Evolutionary conservation across 176 grass and related monocot genomes (phyloP).

Genomic region (Pharus latifolius): DNA sequence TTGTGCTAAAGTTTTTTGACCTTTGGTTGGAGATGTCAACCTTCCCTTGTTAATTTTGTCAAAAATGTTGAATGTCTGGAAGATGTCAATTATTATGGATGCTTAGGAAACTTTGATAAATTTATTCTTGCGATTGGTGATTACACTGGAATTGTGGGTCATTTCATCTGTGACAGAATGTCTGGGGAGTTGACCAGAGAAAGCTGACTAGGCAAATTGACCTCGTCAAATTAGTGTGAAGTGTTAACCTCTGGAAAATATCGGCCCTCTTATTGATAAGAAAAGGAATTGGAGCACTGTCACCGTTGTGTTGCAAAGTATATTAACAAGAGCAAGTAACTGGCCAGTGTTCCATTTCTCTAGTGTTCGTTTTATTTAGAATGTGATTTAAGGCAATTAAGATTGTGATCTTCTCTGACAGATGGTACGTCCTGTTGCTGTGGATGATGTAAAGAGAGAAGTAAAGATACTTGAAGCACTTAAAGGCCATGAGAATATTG

Average conservation of each 20-base stretch:
- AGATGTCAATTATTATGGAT: not conserved
- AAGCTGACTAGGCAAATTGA: not conserved
- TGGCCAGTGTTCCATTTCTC: not conserved
- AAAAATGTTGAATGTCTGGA: not conserved
- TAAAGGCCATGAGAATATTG: slow-evolving; percentile 89
- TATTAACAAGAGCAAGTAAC: not conserved
- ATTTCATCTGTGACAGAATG: not conserved
- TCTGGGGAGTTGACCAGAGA: not conserved
- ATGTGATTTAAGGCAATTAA: slow-evolving; percentile 9
- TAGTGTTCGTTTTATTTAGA: not conserved
- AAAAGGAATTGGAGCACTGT: not conserved
- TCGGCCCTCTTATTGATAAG: not conserved
- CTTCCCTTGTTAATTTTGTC: slow-evolving; percentile 8
- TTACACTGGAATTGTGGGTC: not conserved
- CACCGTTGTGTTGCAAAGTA: not conserved
- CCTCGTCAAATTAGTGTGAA: slow-evolving; percentile 5
- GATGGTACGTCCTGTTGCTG: slow-evolving; percentile 66
- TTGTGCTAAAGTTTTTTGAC: not conserved
- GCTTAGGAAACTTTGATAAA: not conserved
- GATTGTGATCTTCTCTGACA: slow-evolving; percentile 22
- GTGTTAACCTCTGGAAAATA: not conserved
- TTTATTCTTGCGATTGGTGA: not conserved
- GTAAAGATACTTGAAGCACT: slow-evolving; percentile 71
- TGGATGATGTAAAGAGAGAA: slow-evolving; percentile 91
- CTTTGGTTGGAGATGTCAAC: slow-evolving; percentile 3